Percentiles rank a stretch among this genome's conserved stretches.
Evolutionary conservation across 305 asterid species (phyloP).

Genomic region (Rubia peregrina): DNA sequence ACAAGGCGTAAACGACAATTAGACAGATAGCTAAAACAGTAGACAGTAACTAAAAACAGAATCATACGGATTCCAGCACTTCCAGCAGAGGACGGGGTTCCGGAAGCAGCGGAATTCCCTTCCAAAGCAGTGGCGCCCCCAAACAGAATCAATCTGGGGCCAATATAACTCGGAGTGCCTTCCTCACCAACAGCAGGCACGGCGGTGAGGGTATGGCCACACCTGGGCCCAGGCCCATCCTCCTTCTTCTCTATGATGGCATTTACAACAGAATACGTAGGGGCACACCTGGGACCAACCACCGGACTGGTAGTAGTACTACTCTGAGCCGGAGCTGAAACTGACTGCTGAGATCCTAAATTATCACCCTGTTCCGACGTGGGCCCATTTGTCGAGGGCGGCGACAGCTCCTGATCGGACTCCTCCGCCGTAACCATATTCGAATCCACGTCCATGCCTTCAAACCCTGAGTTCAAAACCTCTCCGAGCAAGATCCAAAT

Average conservation of each 20-base stretch:
- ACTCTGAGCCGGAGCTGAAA: constrained; percentile 28
- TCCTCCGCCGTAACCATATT: constrained; percentile 54
- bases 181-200: constrained; percentile 96
- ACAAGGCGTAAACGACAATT: no score
- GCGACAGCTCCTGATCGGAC: constrained; percentile 57
- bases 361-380: constrained; percentile 42
- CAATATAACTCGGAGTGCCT: constrained; percentile 73
- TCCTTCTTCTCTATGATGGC: constrained; percentile 79
- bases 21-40: neutral
- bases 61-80: constrained; percentile 96
- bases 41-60: constrained; percentile 15
- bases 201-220: constrained; percentile 95
- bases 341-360: constrained; percentile 32
- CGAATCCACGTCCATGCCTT: constrained; percentile 77
- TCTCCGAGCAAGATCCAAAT: constrained; percentile 48
- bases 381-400: constrained; percentile 21
- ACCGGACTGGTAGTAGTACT: constrained; percentile 33
- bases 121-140: constrained; percentile 99
- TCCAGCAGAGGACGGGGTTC: constrained; percentile 96
- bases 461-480: constrained; percentile 43
- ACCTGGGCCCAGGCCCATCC: constrained; percentile 98
- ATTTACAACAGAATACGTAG: constrained; percentile 66
- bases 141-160: constrained; percentile 77
- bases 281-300: constrained; percentile 90
- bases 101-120: constrained; percentile 85